Base-by-base conservation (phyloP, 495 filamentous ascomycete genomes). In the Aspergillus cavernicola region DNA sequence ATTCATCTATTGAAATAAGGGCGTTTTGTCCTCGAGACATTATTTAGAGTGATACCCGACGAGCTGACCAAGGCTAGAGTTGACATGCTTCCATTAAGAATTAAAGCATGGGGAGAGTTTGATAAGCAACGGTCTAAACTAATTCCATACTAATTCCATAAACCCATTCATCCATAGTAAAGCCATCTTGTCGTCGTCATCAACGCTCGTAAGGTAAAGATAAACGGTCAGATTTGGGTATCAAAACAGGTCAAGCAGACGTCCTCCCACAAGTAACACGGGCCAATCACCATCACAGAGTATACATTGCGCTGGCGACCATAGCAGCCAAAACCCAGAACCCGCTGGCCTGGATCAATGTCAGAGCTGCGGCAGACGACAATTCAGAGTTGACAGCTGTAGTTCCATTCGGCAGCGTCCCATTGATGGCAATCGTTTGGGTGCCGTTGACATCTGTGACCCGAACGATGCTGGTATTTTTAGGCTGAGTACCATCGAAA, bases 381-480 rank as follows among this genome's bases (percentile, higher is more conserved):
- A 72, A 6, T 61, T 59, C 31, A 9, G 56, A 37, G 19, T 83
- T 81, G 12, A 78, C 64, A 4, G 81, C 79, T 0, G 88, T 90
- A 1, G 92, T 96, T 22, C 88, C 90, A 60, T 93, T 93, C 16
- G 87, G 83, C 39, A 97, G 68, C 0, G 89, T 91, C 10, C 93
- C 93, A 57, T 95, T 93, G 67, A 97, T 75, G 46, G 90, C 73
- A 53, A 97, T 81, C 15, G 82, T 91, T 42, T 72, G 48, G 0
- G 83, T 93, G 20, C 86, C 88, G 60, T 96, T 92, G 22, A 90
- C 81, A 9, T 62, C 52, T 0, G 77, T 78, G 13, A 95, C 79
- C 18, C 58, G 77, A 26, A 88, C 77, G 4, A 87, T 59, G n/a
- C 73, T 80, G 32, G 79, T 75, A 68, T 95, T 87, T 46, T 83